phyloP scores from a whole-genome alignment of 192 early-diverging fungal genomes.

The Gryganskiella cystojenkinii region DNA sequence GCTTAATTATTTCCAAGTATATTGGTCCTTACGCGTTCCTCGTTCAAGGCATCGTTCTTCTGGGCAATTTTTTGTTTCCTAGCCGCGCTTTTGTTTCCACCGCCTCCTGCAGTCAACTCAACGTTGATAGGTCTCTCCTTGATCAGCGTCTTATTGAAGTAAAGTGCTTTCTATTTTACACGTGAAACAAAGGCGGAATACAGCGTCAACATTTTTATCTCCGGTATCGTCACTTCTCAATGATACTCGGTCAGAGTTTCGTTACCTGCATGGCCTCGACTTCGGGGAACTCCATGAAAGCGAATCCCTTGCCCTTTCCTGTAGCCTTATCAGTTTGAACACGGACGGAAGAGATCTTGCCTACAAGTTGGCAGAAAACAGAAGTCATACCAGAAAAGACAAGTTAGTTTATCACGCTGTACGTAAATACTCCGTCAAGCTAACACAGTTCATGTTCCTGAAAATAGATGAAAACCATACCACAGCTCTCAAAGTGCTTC shows the following conservation, averaged over 20 bases:
- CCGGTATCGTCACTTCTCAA: too few relatives aligned
- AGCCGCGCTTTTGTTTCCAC: slow-evolving; percentile 68
- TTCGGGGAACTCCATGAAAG: slow-evolving; percentile 74
- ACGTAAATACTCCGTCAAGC: too few relatives aligned
- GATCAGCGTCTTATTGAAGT: slow-evolving; percentile 70
- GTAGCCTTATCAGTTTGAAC: slow-evolving; percentile 76
- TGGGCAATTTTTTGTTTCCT: slow-evolving; percentile 59
- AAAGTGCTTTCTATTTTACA: slow-evolving; percentile 66
- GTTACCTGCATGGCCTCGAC: slow-evolving; percentile 62
- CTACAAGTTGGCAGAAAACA: too few relatives aligned
- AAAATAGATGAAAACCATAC: slow-evolving; percentile 24
- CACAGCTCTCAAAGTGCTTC: slow-evolving; percentile 67
- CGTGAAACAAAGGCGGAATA: neutral
- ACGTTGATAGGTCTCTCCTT: slow-evolving; percentile 77
- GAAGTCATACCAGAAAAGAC: too few relatives aligned
- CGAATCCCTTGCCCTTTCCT: slow-evolving; percentile 77
- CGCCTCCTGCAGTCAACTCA: slow-evolving; percentile 79
- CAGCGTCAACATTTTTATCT: too few relatives aligned
- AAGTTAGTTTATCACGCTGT: too few relatives aligned
- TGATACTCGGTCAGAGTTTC: neutral
- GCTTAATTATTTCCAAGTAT: slow-evolving; percentile 13
- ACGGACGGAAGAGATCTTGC: slow-evolving; percentile 66
- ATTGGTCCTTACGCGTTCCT: slow-evolving; percentile 62
- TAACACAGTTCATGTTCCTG: neutral
- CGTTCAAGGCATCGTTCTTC: slow-evolving; percentile 61